These are phyloP conservation scores for Aureobasidium sp. DNA, from an alignment of 2,329 filamentous ascomycete species.

Conservation along the genomic window DNA sequence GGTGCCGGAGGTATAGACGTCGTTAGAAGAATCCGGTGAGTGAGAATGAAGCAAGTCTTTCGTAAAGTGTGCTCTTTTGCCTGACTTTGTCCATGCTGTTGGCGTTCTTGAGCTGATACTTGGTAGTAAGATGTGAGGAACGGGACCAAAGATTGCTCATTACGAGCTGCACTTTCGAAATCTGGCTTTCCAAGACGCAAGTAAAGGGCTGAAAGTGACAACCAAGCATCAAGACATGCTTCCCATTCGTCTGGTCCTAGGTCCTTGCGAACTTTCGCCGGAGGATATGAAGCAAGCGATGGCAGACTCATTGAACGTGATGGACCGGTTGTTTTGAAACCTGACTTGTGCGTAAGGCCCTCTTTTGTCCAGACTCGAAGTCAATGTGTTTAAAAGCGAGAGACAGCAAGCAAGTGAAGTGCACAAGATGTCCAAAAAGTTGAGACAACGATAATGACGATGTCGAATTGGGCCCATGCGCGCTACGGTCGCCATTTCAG, in stretches of 20 bases:
- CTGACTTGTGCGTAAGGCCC: too few species aligned
- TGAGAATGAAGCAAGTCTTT: conserved; percentile 58
- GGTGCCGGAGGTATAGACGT: conserved; percentile 35
- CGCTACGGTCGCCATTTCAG: neutral
- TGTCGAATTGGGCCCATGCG: neutral
- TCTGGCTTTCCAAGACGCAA: conserved; percentile 57
- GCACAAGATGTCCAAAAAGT: neutral
- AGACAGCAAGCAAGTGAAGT: neutral
- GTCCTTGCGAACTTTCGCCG: conserved; percentile 57
- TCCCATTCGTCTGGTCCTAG: conserved; percentile 69
- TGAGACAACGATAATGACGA: neutral
- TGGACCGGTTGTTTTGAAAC: neutral
- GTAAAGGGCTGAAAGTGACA: conserved; percentile 58
- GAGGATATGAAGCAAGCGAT: conserved; percentile 70
- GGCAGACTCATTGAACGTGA: conserved; percentile 49
- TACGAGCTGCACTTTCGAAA: conserved; percentile 35
- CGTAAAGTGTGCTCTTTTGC: conserved; percentile 47
- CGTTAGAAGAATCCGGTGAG: conserved; percentile 50
- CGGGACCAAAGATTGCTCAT: conserved; percentile 51
- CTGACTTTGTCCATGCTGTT: neutral
- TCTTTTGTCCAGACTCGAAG: neutral
- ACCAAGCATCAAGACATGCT: conserved; percentile 69
- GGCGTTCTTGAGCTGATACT: conserved; percentile 32
- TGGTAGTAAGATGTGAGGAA: conserved; percentile 65
- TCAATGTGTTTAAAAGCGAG: neutral